Percentiles rank a stretch among this genome's conserved stretches.
Evolutionary conservation across 768 basidiomycete genomes (phyloP).

Genomic region (Russula sp.): DNA sequence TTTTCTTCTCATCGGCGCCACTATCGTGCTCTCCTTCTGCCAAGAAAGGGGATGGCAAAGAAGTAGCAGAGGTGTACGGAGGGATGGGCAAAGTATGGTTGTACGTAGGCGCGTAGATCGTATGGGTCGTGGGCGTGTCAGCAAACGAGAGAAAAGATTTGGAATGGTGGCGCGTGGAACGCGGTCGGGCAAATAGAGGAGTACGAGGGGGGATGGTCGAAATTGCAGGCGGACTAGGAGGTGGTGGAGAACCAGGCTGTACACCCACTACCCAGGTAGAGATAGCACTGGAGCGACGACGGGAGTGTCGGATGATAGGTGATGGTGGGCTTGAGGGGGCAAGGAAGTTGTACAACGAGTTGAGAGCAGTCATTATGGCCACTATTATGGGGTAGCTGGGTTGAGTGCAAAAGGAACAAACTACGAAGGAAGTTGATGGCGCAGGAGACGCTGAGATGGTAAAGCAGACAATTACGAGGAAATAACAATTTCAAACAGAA

Average conservation of each 20-base stretch:
- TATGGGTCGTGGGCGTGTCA: constrained; percentile 42
- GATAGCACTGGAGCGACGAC: constrained; percentile 38
- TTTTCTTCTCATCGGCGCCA: constrained; percentile 18
- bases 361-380: background rate
- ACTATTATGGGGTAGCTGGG: constrained; percentile 2
- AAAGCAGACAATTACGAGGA: constrained; percentile 10
- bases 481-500: background rate
- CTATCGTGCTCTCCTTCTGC: background rate
- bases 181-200: constrained; percentile 19
- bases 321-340: constrained; percentile 26
- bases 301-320: constrained; percentile 17
- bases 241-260: constrained; percentile 59
- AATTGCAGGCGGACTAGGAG: constrained; percentile 29
- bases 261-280: constrained; percentile 57
- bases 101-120: constrained; percentile 58
- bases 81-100: constrained; percentile 37
- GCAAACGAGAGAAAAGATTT: constrained; percentile 41
- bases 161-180: constrained; percentile 34
- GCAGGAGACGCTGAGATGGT: background rate
- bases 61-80: background rate
- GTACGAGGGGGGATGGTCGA: constrained; percentile 27
- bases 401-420: background rate
- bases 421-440: background rate
- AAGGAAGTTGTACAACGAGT: constrained; percentile 26
- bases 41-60: background rate